These are phyloP conservation scores for Posidonia oceanica DNA, from an alignment of 116 monocot genomes.

Conservation along the genomic window DNA sequence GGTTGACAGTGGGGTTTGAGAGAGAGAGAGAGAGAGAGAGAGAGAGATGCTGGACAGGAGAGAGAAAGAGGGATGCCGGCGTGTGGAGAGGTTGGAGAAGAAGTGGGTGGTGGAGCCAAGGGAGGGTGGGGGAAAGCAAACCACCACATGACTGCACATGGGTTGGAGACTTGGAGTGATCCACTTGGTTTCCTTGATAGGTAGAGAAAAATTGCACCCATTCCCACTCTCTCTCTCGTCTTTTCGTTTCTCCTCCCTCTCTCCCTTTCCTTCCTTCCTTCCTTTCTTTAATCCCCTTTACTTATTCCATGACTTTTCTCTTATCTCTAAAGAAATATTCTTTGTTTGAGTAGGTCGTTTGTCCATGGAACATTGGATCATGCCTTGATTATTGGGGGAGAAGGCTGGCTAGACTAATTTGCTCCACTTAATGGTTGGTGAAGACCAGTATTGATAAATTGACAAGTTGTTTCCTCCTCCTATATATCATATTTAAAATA, in stretches of 20 bases:
- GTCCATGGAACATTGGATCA: too few species aligned
- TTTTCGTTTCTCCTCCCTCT: neutral
- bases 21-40: neutral
- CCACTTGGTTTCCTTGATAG: slow-evolving; percentile 1
- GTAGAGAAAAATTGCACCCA: neutral
- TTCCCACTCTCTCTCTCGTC: neutral
- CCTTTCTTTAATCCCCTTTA: neutral
- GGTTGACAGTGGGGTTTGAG: neutral
- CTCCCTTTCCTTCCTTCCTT: neutral
- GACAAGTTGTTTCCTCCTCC: too few species aligned
- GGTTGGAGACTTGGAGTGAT: neutral
- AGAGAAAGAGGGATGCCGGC: neutral
- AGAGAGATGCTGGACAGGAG: neutral
- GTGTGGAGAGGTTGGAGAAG: slow-evolving; percentile 7
- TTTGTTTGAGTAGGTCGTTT: neutral
- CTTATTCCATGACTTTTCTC: neutral
- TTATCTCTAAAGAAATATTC: neutral
- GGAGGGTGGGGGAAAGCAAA: neutral
- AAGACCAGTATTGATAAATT: too few species aligned
- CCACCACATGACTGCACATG: slow-evolving; percentile 15
- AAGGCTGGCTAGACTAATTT: too few species aligned
- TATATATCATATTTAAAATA: too few species aligned
- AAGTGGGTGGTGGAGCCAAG: slow-evolving; percentile 5
- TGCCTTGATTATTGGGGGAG: too few species aligned
- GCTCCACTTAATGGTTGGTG: too few species aligned